phyloP scores from a whole-genome alignment of 2,329 filamentous ascomycete genomes.

The Escovopsis weberi region DNA sequence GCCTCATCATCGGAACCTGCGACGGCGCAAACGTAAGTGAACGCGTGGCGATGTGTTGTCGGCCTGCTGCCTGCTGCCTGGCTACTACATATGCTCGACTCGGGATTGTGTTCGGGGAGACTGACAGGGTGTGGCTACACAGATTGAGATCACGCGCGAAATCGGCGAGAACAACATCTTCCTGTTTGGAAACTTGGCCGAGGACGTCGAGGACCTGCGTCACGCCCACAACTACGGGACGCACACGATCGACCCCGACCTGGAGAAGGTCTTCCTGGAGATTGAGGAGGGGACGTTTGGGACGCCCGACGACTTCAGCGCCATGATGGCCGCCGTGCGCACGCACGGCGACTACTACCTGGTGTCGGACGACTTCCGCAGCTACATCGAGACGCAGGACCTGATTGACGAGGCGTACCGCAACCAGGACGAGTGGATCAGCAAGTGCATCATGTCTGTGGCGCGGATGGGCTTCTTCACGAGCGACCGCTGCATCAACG shows the following conservation, averaged over 20 bases:
- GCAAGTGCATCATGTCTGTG: conserved; percentile 78
- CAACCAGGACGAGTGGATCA: conserved; percentile 85
- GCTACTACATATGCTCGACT: no score
- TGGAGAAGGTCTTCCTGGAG: conserved; percentile 67
- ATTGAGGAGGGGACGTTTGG: conserved; percentile 77
- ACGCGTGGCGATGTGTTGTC: background rate
- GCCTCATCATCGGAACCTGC: conserved; percentile 93
- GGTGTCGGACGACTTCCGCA: conserved; percentile 93
- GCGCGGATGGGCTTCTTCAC: conserved; percentile 96
- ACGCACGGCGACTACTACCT: conserved; percentile 97
- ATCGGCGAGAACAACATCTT: conserved; percentile 97
- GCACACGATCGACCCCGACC: conserved; percentile 61
- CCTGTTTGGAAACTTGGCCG: conserved; percentile 88
- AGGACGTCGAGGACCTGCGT: conserved; percentile 92
- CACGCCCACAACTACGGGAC: conserved; percentile 75
- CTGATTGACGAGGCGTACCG: conserved; percentile 86
- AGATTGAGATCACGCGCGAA: conserved; percentile 94
- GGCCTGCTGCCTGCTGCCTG: background rate
- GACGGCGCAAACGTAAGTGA: conserved; percentile 83
- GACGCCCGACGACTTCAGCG: conserved; percentile 61
- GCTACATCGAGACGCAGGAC: conserved; percentile 80
- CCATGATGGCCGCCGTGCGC: conserved; percentile 69
- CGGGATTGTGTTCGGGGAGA: no score
- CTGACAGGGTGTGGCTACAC: conserved; percentile 1
- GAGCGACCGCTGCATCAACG: conserved; percentile 86